phyloP scores from a whole-genome alignment of 257 asterid genomes.

The Orobanche coerulescens region DNA sequence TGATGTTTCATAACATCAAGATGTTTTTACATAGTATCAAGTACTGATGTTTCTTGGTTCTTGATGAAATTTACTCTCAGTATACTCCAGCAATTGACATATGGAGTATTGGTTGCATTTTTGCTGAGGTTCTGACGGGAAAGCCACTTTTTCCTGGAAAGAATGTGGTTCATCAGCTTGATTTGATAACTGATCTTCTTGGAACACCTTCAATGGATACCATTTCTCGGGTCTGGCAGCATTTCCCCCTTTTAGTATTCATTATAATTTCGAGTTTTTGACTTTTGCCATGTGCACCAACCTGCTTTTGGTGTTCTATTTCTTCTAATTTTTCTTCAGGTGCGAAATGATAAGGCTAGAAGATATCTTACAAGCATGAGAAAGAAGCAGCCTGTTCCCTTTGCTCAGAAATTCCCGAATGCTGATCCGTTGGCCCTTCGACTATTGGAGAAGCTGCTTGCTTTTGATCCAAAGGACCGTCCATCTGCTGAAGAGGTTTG shows the following conservation, averaged over 20 bases:
- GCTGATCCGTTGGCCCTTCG: slow-evolving; percentile 70
- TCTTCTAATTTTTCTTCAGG: slow-evolving; percentile 35
- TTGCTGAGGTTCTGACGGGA: slow-evolving; percentile 87
- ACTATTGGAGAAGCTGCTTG: slow-evolving; percentile 66
- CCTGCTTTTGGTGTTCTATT: slow-evolving; percentile 1
- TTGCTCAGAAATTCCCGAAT: slow-evolving; percentile 69
- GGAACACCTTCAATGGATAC: slow-evolving; percentile 87
- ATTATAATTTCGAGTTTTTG: not conserved
- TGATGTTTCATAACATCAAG: not conserved
- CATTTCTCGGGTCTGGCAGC: slow-evolving; percentile 56
- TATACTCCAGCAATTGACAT: slow-evolving; percentile 93
- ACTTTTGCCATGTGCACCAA: not conserved
- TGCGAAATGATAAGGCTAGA: slow-evolving; percentile 84
- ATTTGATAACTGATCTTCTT: slow-evolving; percentile 80
- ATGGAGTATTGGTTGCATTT: slow-evolving; percentile 94
- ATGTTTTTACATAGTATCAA: not conserved
- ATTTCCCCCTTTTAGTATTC: not conserved
- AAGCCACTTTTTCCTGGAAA: slow-evolving; percentile 87
- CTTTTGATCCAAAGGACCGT: slow-evolving; percentile 87
- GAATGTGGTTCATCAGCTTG: slow-evolving; percentile 87
- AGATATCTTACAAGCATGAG: slow-evolving; percentile 76
- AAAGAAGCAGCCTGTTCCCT: slow-evolving; percentile 63
- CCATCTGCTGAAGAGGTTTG: slow-evolving; percentile 82
- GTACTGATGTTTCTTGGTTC: slow-evolving; percentile 2
- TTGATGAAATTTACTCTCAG: slow-evolving; percentile 35